A percentile compares a stretch with the other conserved stretches of the same genome.
These are phyloP conservation scores for Cystofilobasidium capitatum DNA, from an alignment of 768 basidiomycete genomes.

Conservation along the genomic window DNA sequence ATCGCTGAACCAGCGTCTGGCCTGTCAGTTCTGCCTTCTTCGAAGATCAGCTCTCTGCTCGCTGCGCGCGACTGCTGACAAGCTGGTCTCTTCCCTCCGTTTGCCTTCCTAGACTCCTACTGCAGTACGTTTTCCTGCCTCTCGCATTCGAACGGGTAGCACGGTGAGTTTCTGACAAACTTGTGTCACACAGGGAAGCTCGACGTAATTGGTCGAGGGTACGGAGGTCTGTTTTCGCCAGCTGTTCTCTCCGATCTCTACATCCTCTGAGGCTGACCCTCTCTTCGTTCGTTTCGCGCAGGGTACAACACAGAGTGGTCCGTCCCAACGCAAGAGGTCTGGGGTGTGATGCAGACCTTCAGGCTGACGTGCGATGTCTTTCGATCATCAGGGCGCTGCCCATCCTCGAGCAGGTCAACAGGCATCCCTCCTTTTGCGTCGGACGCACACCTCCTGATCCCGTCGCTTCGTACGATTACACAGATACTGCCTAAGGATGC, in stretches of 20 bases:
- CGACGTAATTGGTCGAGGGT: slow-evolving; percentile 23
- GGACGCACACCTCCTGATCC: neutral
- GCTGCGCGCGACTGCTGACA: too few relatives aligned
- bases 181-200: slow-evolving; percentile 14
- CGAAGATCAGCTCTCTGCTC: neutral
- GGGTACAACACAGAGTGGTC: slow-evolving; percentile 78
- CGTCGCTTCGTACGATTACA: neutral
- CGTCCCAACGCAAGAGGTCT: too few relatives aligned
- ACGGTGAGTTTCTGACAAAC: too few relatives aligned
- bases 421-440: neutral
- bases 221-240: slow-evolving; percentile 7
- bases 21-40: neutral
- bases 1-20: slow-evolving; percentile 16
- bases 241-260: neutral
- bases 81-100: neutral
- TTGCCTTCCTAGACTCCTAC: neutral
- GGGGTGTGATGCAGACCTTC: neutral
- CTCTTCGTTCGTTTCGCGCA: neutral
- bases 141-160: too few relatives aligned
- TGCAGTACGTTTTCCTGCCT: neutral
- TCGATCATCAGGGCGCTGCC: slow-evolving; percentile 53
- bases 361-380: neutral
- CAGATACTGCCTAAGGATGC: slow-evolving; percentile 55
- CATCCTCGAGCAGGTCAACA: slow-evolving; percentile 59
- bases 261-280: neutral